These are phyloP conservation scores for Metahyphopichia silvanorum DNA, from an alignment of 805 yeast species.

Conservation along the genomic window DNA sequence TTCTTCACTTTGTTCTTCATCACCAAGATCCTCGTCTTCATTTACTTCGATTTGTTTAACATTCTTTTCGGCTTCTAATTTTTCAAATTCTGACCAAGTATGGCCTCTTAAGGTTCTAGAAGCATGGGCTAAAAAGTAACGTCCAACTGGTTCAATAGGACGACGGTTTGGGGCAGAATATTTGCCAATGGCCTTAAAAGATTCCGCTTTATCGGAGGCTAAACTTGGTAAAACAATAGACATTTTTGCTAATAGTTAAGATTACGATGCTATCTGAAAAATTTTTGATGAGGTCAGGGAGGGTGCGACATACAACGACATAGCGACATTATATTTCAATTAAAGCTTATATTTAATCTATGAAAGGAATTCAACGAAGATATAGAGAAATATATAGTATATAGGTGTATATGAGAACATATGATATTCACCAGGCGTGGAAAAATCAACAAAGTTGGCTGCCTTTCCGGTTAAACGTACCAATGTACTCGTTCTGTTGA, in stretches of 20 bases:
- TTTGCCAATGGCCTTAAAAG: constrained; percentile 48
- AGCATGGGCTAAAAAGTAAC: constrained; percentile 93
- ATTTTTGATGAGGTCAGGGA: constrained; percentile 7
- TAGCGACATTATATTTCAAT: no score
- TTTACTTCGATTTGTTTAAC: constrained; percentile 67
- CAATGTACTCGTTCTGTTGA: no score
- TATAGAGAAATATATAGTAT: no score
- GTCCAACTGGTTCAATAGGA: constrained; percentile 95
- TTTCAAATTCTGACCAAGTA: constrained; percentile 97
- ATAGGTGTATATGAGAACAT: no score
- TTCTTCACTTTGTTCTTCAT: constrained; percentile 67
- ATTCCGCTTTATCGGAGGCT: constrained; percentile 40
- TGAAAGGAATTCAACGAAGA: no score
- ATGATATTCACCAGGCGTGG: no score
- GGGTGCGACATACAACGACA: no score
- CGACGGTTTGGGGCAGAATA: constrained; percentile 66
- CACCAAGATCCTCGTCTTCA: constrained; percentile 63
- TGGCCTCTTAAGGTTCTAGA: constrained; percentile 94
- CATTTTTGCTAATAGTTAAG: constrained; percentile 14
- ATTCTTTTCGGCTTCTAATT: constrained; percentile 86
- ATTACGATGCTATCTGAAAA: constrained; percentile 5
- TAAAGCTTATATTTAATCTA: no score
- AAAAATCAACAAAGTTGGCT: no score
- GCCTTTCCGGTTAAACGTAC: no score
- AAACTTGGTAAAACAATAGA: constrained; percentile 50